phyloP scores from a whole-genome alignment of 1,284 basidiomycete species.

The Heimioporus punctisporus region DNA sequence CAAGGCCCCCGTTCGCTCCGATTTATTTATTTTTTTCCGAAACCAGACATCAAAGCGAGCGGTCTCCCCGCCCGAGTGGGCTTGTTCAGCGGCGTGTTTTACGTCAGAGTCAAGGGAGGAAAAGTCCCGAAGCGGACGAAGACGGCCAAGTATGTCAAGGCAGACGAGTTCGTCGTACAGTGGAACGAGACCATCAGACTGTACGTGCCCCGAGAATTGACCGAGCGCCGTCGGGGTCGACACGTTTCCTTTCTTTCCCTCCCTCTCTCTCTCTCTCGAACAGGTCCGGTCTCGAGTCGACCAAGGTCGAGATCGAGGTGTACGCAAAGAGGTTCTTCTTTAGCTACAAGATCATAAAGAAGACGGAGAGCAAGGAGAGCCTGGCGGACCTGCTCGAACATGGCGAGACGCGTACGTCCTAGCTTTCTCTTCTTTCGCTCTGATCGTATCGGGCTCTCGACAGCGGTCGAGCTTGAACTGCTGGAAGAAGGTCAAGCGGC shows the following conservation, averaged over 20 bases:
- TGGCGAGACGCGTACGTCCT: slow-evolving; percentile 26
- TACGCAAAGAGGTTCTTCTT: slow-evolving; percentile 33
- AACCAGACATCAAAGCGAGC: slow-evolving; percentile 32
- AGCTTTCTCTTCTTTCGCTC: not conserved
- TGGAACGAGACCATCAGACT: slow-evolving; percentile 28
- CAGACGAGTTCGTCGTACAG: slow-evolving; percentile 30
- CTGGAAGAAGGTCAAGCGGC: slow-evolving; percentile 32
- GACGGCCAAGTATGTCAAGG: slow-evolving; percentile 21
- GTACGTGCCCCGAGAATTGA: slow-evolving; percentile 16
- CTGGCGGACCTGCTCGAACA: slow-evolving; percentile 34
- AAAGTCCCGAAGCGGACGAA: slow-evolving; percentile 29
- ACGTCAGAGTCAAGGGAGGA: slow-evolving; percentile 30
- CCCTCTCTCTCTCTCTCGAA: not conserved
- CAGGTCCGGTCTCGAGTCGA: slow-evolving; percentile 33
- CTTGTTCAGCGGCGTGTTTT: slow-evolving; percentile 28
- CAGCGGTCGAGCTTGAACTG: slow-evolving; percentile 32
- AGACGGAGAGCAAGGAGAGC: slow-evolving; percentile 34
- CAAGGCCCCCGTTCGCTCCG: too few relatives aligned
- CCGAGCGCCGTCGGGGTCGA: too few relatives aligned
- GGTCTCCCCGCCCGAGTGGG: slow-evolving; percentile 33
- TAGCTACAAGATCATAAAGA: slow-evolving; percentile 35
- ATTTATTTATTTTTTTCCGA: too few relatives aligned
- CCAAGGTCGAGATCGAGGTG: slow-evolving; percentile 34
- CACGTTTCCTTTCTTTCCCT: too few relatives aligned
- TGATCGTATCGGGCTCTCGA: not conserved